Base-by-base conservation (phyloP, 306 rosid species). In the Citrullus colocynthis region DNA sequence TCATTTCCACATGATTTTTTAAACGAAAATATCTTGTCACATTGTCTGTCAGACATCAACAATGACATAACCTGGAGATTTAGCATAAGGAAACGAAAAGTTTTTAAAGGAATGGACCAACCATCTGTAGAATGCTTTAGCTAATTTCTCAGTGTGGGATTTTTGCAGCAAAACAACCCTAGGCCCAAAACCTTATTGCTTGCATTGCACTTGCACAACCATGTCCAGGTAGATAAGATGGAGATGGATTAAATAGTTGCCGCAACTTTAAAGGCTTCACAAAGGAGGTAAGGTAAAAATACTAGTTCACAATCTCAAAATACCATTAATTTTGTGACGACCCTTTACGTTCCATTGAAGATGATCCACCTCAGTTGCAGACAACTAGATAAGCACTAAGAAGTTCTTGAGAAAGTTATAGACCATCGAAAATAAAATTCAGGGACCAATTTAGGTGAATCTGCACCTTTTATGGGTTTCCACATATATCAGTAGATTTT, bases 401-500 rank as follows among this genome's bases (percentile, higher is more conserved):
- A 9, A 41, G 52, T 14, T 21, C 12, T 44, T 11, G 58, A 28
- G 76, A 9, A 44, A 45, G 4, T 21, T 45, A 21, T 5, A 24
- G n/a, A 44, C 16, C 57, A 24, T n/a, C 54, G 2, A 67, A 48
- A 20, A 69, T 42, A 42, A 69, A 67, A 69, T n/a, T 10, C 18
- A 6, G 32, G 18, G 54, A 69, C 20, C 9, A 70, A 21, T 7
- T 72, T 49, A 42, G 58, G 24, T 16, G 48, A 59, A 56, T 76
- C 78, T 80, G 54, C 39, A 57, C 60, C 54, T 45, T 69, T 61
- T 70, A 65, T 57, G 69, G 67, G 36, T 49, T 28, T 77, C 48
- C 5, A 71, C 80, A 69, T 76, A 82, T 80, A 30, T 91, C 89
- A 65, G 69, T 78, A 54, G 80, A 71, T 79, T 81, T 86, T 82